phyloP scores from a whole-genome alignment of 305 asterid species.

The Salvia sclarea region DNA sequence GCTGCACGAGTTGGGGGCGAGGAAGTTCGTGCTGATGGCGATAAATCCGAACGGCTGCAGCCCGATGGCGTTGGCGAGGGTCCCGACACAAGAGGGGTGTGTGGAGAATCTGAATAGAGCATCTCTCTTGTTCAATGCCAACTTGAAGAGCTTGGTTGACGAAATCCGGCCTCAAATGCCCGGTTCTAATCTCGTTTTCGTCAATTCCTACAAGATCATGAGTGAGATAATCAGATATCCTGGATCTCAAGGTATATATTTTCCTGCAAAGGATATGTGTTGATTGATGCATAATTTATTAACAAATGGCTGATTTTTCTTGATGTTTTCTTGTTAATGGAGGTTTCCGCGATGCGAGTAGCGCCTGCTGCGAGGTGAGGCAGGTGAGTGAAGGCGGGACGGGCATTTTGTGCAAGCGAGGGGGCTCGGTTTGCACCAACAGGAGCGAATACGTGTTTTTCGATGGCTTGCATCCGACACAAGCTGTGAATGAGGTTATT shows the following conservation, averaged over 20 bases:
- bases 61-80: constrained; percentile 50
- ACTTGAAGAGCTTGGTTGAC: constrained; percentile 48
- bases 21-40: constrained; percentile 65
- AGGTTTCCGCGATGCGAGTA: constrained; percentile 53
- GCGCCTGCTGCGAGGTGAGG: constrained; percentile 57
- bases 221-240: constrained; percentile 54
- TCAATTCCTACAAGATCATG: constrained; percentile 58
- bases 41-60: constrained; percentile 74
- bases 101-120: constrained; percentile 50
- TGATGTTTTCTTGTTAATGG: not conserved
- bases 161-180: constrained; percentile 48
- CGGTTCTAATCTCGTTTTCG: constrained; percentile 51
- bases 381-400: constrained; percentile 48
- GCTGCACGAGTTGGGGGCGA: constrained; percentile 62
- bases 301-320: no score
- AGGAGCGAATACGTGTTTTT: constrained; percentile 52
- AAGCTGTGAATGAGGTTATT: constrained; percentile 59
- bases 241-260: constrained; percentile 22
- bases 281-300: no score
- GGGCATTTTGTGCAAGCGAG: constrained; percentile 57
- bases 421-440: constrained; percentile 49
- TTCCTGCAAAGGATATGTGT: no score
- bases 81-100: constrained; percentile 45
- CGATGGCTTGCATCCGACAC: constrained; percentile 79
- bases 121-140: constrained; percentile 49